A percentile compares a stretch with the other conserved stretches of the same genome.
Evolutionary conservation across 2,329 filamentous ascomycete species (phyloP).

Genomic region (Claviceps paspali): DNA sequence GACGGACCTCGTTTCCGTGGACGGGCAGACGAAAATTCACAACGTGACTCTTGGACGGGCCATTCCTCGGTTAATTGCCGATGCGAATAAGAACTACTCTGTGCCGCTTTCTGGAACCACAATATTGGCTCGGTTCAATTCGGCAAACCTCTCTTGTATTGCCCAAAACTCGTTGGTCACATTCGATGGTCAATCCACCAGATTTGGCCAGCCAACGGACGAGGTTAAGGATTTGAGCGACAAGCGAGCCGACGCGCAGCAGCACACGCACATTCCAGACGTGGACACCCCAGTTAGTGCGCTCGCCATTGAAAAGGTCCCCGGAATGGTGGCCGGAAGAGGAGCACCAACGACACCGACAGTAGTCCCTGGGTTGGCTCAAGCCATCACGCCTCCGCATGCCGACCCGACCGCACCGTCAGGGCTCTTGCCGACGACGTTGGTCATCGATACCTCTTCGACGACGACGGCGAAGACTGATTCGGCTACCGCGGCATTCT

Average conservation of each 20-base stretch:
- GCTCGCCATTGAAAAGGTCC: background rate
- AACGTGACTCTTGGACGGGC: slow-evolving; percentile 72
- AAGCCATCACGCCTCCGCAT: background rate
- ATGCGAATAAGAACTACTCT: slow-evolving; percentile 52
- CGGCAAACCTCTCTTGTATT: slow-evolving; percentile 61
- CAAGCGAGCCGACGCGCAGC: too few relatives aligned
- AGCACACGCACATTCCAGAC: too few relatives aligned
- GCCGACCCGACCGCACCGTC: background rate
- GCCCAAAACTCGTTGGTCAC: slow-evolving; percentile 79
- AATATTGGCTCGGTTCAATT: slow-evolving; percentile 63
- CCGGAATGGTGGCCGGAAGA: background rate
- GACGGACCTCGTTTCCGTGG: slow-evolving; percentile 27
- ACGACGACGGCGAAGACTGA: background rate
- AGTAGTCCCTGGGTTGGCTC: background rate
- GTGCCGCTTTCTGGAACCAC: slow-evolving; percentile 56
- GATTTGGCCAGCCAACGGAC: slow-evolving; percentile 10
- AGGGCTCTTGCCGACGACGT: background rate
- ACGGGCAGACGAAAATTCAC: slow-evolving; percentile 22
- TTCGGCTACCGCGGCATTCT: slow-evolving; percentile 14
- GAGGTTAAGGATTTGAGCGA: background rate
- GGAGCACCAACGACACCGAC: background rate
- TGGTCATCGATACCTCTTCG: background rate
- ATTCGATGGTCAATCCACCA: slow-evolving; percentile 46
- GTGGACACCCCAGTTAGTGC: too few relatives aligned
- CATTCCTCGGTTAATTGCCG: slow-evolving; percentile 57